Base-by-base conservation (phyloP, 371 early-diverging fungal genomes). In the Actinomortierella ambigua region DNA sequence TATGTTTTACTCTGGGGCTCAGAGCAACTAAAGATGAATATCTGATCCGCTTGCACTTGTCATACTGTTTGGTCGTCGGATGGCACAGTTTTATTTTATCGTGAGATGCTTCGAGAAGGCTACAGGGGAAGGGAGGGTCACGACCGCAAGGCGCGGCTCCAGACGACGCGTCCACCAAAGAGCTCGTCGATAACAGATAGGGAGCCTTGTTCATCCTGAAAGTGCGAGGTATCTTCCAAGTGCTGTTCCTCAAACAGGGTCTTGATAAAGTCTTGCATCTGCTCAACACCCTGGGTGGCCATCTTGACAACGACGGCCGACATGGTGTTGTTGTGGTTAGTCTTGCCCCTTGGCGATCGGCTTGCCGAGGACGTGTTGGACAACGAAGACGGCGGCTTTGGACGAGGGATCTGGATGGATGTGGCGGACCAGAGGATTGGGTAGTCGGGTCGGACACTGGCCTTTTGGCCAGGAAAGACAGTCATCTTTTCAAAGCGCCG, bases 291-390 rank as follows among this genome's bases (percentile, higher is more conserved):
- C 28, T 73, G 67, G 0, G 73, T 66, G 1, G 73, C 73, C 73
- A 73, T 73, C 59, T 73, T 73, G 55, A 73, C 73, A 13, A 73
- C 73, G 67, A 66, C 66, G 3, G 73, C 67, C 22, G 59, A 60
- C 73, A 73, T 66, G 61, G 53, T 73, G 15, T 48, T 8, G 11
- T 48, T 44, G 15, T 44, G 17, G 34, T 29, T n/a, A 17, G 55
- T 41, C n/a, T 71, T 71, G 50, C 71, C 53, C 53, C 51, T 48
- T 14, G 61, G 62, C 0, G 65, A 54, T 20, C 22, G 48, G 22
- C 24, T 22, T 6, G 53, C 9, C 0, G 49, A n/a, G 8, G 63
- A 49, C 5, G 53, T 18, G 2, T 48, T 18, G 57, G n/a, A n/a
- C n/a, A n/a, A n/a, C n/a, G n/a, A n/a, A n/a, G n/a, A 57, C 4